phyloP scores from a whole-genome alignment of 495 filamentous ascomycete species.

The Daldinia grandis region DNA sequence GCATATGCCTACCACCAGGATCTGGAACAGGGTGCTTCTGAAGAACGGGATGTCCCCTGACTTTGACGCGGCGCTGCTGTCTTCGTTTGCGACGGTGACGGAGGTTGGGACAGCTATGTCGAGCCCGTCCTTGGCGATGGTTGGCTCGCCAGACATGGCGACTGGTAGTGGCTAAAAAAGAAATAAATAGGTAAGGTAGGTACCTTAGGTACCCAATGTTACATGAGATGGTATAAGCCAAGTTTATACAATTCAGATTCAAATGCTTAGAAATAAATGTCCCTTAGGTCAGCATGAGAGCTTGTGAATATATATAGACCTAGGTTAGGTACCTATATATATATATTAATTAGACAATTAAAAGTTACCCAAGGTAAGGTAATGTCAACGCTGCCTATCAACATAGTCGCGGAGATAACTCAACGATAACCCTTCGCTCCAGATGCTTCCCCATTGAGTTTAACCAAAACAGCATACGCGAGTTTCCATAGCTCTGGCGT shows the following conservation, averaged over 20 bases:
- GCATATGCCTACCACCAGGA: constrained; percentile 35
- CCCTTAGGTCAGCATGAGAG: neutral
- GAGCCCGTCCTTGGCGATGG: constrained; percentile 12
- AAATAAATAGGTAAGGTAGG: too few relatives aligned
- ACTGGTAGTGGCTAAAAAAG: neutral
- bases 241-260: neutral
- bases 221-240: too few relatives aligned
- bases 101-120: neutral
- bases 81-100: constrained; percentile 6
- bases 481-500: constrained; percentile 17
- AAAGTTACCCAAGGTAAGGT: too few relatives aligned
- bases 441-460: neutral
- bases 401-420: too few relatives aligned
- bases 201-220: too few relatives aligned
- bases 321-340: too few relatives aligned
- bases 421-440: neutral
- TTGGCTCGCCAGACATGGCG: constrained; percentile 16
- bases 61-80: neutral
- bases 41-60: constrained; percentile 17
- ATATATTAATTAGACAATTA: neutral
- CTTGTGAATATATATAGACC: neutral
- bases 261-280: neutral
- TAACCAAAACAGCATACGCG: neutral
- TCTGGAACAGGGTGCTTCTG: constrained; percentile 38
- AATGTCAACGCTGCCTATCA: neutral